Base-by-base conservation (phyloP, 2,329 filamentous ascomycete genomes). In the Ophiostoma montium region DNA sequence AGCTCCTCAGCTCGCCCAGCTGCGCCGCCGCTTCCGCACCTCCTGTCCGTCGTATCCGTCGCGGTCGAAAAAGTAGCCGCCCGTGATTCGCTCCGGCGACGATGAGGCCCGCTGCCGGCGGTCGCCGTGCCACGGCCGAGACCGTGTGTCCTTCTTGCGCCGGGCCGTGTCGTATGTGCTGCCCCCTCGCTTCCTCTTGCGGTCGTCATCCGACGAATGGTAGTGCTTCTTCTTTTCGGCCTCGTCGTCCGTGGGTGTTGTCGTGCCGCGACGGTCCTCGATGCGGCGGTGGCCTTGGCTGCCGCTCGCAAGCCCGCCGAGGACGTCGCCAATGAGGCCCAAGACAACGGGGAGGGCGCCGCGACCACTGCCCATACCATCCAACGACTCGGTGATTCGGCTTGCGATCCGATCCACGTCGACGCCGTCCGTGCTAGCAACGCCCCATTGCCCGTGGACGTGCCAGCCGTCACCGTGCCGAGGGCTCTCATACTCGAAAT, bases 381-480 rank as follows among this genome's bases (percentile, higher is more conserved):
- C 64, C 23, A 69, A 62, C 15, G 65, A 60, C 15, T 55, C 51
- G 23, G 55, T 50, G 39, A 66, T 39, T 18, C 30, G 23, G 7
- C 48, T 33, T 6, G 53, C 61, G 9, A 67, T 58, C 19, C 58
- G 57, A 31, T 72, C 67, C 4, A 72, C 65, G 23, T 61, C 58
- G 46, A 66, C 64, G 1, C 56, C 55, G 21, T 74, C 68, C 0
- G 68, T 70, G 6, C 70, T 68, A 2, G 60, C 63, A 0, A 73
- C 60, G 21, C 66, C 64, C 71, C 71, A 74, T 13, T 63, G 60
- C 0, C 70, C 70, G 0, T 56, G 59, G 15, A 70, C 57, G 12
- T 67, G 57, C 39, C 39, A 42, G 3, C 39, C 39, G 23, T 18
- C 39, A 9, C 30, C 21, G 58, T 60, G 63, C 8, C 64, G 66